Evolutionary conservation across 2,329 filamentous ascomycete species (phyloP).

Genomic region (Ceratocystis ficicola): DNA sequence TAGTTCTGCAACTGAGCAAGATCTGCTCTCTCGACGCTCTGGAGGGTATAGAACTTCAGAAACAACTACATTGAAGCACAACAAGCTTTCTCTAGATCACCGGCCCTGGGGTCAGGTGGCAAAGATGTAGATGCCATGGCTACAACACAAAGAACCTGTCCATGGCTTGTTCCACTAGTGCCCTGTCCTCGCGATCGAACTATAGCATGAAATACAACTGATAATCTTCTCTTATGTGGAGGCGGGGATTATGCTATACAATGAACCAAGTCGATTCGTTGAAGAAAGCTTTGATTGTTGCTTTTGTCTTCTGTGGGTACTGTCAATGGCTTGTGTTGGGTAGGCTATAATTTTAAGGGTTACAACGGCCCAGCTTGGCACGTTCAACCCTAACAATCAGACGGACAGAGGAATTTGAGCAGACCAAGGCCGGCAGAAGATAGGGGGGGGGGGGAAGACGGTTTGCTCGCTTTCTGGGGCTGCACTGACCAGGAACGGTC

Average conservation of each 20-base stretch:
- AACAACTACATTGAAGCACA: background rate
- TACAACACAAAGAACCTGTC: background rate
- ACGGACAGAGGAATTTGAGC: too few relatives aligned
- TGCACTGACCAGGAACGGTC: background rate
- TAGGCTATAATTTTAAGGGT: too few relatives aligned
- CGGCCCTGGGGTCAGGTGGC: background rate
- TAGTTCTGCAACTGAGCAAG: background rate
- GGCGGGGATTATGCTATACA: too few relatives aligned
- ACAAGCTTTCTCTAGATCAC: background rate
- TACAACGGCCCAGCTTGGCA: too few relatives aligned
- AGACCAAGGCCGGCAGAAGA: too few relatives aligned
- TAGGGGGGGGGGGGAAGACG: too few relatives aligned
- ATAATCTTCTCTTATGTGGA: background rate
- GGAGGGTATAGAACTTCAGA: background rate
- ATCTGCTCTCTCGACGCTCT: background rate
- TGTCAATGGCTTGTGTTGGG: too few relatives aligned
- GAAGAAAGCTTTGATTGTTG: too few relatives aligned
- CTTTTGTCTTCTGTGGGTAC: too few relatives aligned
- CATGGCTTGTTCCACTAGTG: background rate
- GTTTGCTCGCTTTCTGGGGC: background rate
- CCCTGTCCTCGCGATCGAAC: background rate
- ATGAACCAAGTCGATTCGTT: too few relatives aligned
- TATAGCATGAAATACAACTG: background rate
- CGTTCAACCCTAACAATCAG: too few relatives aligned
- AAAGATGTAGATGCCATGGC: background rate